Conservation (phyloP, 2,329 filamentous ascomycete species). For the Colletotrichum ledebouriae region DNA sequence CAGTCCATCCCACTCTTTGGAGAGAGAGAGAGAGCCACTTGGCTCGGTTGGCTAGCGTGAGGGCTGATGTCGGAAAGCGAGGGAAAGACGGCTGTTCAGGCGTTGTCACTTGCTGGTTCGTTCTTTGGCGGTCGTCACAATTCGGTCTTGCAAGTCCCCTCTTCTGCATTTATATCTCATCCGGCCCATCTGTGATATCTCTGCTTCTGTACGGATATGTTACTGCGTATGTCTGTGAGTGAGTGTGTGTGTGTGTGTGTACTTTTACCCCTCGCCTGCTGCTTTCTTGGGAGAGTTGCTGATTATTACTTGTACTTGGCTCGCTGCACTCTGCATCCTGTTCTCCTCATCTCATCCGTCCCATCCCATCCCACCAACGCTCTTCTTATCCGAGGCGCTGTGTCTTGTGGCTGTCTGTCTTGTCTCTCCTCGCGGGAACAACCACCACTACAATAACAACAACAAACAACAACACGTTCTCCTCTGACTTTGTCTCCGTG, state of each 20-base stretch:
- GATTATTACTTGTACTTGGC: not conserved
- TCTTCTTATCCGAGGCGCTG: not conserved
- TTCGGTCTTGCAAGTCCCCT: too few relatives aligned
- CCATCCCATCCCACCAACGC: not conserved
- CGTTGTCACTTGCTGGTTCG: constrained; percentile 28
- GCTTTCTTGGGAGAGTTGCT: too few relatives aligned
- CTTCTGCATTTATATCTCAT: constrained; percentile 10
- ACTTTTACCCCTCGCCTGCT: too few relatives aligned
- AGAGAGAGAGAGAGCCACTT: not conserved
- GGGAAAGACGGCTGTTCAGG: not conserved
- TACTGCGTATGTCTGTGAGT: too few relatives aligned
- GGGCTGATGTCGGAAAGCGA: not conserved
- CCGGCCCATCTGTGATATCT: not conserved
- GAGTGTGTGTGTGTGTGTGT: too few relatives aligned
- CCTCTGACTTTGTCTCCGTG: not conserved
- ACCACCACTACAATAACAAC: constrained; percentile 10
- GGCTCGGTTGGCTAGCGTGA: not conserved
- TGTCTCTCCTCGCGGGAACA: constrained; percentile 18
- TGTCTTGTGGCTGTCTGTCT: not conserved
- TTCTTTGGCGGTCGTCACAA: not conserved
- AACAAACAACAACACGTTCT: not conserved
- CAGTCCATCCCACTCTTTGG: constrained; percentile 6
- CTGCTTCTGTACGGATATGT: too few relatives aligned
- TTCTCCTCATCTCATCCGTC: not conserved
- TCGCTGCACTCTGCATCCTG: too few relatives aligned